phyloP scores from a whole-genome alignment of 306 rosid genomes.

The Prunus padus region DNA sequence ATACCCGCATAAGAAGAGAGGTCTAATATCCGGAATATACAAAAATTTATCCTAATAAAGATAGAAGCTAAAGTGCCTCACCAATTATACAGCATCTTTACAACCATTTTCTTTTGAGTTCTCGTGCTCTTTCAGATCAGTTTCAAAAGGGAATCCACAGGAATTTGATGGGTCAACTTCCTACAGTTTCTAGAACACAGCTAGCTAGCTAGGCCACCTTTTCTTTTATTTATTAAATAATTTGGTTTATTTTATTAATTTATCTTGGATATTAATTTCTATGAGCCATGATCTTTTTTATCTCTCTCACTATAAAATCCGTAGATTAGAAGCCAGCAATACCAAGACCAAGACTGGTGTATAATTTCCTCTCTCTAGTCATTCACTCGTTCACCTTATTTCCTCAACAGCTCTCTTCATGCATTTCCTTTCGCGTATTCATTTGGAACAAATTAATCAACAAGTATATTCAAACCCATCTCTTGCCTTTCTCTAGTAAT shows the following conservation, averaged over 20 bases:
- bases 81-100: neutral
- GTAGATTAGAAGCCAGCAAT: neutral
- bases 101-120: neutral
- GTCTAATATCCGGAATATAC: neutral
- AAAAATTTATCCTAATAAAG: neutral
- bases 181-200: slow-evolving; percentile 17
- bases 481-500: neutral
- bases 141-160: slow-evolving; percentile 9
- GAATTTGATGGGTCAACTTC: slow-evolving; percentile 20
- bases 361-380: neutral
- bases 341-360: neutral
- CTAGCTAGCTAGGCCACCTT: neutral
- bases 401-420: neutral
- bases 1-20: neutral
- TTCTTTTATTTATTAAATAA: neutral
- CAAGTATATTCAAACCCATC: neutral
- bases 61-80: neutral
- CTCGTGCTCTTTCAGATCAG: neutral
- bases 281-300: neutral
- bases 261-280: neutral
- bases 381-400: neutral
- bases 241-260: neutral
- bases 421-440: neutral
- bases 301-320: slow-evolving; percentile 1
- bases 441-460: neutral